Base-by-base conservation (phyloP, 371 early-diverging fungal species). In the Zychaea mexicana region DNA sequence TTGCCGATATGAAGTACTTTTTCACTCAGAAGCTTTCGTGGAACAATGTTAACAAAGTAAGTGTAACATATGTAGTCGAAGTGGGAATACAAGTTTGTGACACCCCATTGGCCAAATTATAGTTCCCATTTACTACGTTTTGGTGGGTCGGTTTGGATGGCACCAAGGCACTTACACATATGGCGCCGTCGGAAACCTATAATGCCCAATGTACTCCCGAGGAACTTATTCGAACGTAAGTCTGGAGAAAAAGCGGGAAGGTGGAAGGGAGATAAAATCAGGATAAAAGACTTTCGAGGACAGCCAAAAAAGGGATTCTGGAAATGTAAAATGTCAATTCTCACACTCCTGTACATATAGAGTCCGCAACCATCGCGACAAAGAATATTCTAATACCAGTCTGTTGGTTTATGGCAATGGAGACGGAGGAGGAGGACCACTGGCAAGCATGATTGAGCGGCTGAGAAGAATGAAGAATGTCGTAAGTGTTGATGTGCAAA, bases 21-120 rank as follows among this genome's bases (percentile, higher is more conserved):
- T 97, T 97, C 70, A 98, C 99, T 1, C 99, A 98, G 68, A 98
- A 98, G 74, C 79, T 98, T 15, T 95, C 95, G 8, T 97, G 97
- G 98, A 98, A 98, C 78, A 96, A 95, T 67, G 95, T 98, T 77
- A 98, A 98, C 84, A 94, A 90, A 46, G 65, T 65, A 42, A n/a
- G 52, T 54, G 33, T 27, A 38, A 57, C 24, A 49, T 58, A 30
- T 5, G 3, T 28, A 54, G 9, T 54, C 6, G 15, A 13, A 12
- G n/a, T 52, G 33, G 17, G 32, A 33, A 38, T 27, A 49, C 53
- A 53, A 22, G 5, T n/a, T 46, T 47, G 47, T 46, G 17, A 47
- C 28, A 61, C 61, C 24, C n/a, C n/a, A n/a, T n/a, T n/a, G n/a
- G n/a, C n/a, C n/a, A n/a, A n/a, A n/a, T n/a, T 42, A 42, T 46